Base-by-base conservation (phyloP, 2,329 filamentous ascomycete genomes). In the Cladosporium oxysporum region DNA sequence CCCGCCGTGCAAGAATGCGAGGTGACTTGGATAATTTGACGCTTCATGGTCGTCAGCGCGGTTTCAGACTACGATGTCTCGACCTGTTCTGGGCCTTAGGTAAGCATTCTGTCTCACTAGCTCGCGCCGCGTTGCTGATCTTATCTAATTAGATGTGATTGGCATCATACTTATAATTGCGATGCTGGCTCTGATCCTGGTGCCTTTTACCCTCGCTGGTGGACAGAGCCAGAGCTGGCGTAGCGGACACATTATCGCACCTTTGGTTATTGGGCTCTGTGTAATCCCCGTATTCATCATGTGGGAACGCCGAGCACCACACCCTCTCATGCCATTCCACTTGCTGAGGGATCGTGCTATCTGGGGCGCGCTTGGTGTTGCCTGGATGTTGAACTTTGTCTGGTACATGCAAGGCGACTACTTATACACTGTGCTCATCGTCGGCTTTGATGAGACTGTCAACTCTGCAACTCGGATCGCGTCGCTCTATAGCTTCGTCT, bases 351-450 rank as follows among this genome's bases (percentile, higher is more conserved):
- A 90, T 72, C 86, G 88, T 26, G 82, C 82, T n/a, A 83, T 90
- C 29, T 90, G 87, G 86, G 86, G 81, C 5, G 83, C 88, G 5
- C 76, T 90, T 33, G 86, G 84, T 3, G 87, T 90, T 52, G 87
- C 83, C 10, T 67, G 81, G 57, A 76, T 84, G 71, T 79, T 87
- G 71, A 86, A 85, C 78, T 85, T 84, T 71, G 76, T 83, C 21
- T 90, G 87, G 87, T 84, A 83, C 67, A 81, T 89, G 76, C 88
- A 90, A 75, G 85, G 84, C 26, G 85, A 89, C 72, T 90, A 85
- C 74, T 81, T 90, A 2, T 90, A 84, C 77, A 88, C 87, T 0
- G 83, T 90, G 1, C 82, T 90, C 1, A 74, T 84, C 12, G 85
- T 90, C 21, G 83, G 82, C 41, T 90, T 90, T 70, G 81, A 88